These are phyloP conservation scores for Handroanthus guayacan DNA, from an alignment of 257 asterid genomes.

Conservation along the genomic window DNA sequence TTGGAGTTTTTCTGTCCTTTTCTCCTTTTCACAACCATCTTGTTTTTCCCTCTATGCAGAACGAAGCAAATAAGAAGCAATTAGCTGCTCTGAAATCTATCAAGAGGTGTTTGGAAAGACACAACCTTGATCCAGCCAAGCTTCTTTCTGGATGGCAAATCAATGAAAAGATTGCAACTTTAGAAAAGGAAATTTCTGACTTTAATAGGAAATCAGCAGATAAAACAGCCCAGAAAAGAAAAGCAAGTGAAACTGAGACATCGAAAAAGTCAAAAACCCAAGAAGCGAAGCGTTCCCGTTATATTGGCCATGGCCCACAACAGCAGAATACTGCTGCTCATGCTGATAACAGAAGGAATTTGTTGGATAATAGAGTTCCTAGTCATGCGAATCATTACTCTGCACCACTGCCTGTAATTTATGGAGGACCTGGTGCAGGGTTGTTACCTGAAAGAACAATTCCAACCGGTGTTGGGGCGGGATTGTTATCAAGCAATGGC, in stretches of 20 bases:
- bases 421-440: conserved; percentile 65
- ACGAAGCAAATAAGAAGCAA: conserved; percentile 69
- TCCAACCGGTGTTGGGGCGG: conserved; percentile 41
- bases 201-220: conserved; percentile 44
- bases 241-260: conserved; percentile 52
- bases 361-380: conserved; percentile 37
- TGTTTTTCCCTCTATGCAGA: conserved; percentile 51
- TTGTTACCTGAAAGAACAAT: conserved; percentile 47
- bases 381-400: conserved; percentile 41
- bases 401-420: conserved; percentile 49
- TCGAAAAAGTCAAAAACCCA: conserved; percentile 49
- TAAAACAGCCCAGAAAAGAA: conserved; percentile 58
- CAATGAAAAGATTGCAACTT: conserved; percentile 51
- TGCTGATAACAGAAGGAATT: conserved; percentile 42
- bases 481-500: conserved; percentile 39
- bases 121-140: conserved; percentile 61
- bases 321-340: conserved; percentile 43
- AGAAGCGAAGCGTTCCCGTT: conserved; percentile 61
- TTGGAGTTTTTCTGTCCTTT: neutral
- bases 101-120: conserved; percentile 61
- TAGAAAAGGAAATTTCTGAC: conserved; percentile 62
- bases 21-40: conserved; percentile 19
- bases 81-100: conserved; percentile 62
- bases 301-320: conserved; percentile 45
- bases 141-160: conserved; percentile 85